phyloP scores from a whole-genome alignment of 192 early-diverging fungal species.

The Dimargaris xerosporica region DNA sequence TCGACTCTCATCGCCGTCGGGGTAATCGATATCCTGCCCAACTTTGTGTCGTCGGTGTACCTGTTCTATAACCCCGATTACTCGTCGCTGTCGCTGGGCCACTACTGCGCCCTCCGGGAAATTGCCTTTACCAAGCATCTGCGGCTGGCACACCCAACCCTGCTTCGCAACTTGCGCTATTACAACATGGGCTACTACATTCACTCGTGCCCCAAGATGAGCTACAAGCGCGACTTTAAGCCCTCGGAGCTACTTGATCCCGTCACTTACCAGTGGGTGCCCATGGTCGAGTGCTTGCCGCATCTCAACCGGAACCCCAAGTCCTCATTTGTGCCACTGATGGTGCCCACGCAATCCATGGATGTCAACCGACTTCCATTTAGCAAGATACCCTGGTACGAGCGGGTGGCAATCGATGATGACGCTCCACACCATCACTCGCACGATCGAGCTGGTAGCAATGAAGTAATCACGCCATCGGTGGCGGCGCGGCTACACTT shows the following conservation, averaged over 20 bases:
- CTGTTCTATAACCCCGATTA: conserved; percentile 90
- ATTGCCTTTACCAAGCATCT: conserved; percentile 46
- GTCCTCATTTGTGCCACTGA: neutral
- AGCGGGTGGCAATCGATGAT: neutral
- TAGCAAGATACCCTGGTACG: conserved; percentile 3
- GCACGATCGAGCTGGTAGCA: neutral
- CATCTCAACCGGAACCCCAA: neutral
- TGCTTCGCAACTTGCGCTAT: conserved; percentile 38
- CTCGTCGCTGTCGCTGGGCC: conserved; percentile 58
- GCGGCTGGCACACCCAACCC: conserved; percentile 12
- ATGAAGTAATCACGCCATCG: neutral
- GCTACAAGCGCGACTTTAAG: conserved; percentile 78
- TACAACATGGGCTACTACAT: conserved; percentile 97
- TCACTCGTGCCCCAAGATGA: conserved; percentile 83
- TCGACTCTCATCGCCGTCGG: conserved; percentile 68
- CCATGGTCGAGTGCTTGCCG: conserved; percentile 3
- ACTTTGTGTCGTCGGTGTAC: conserved; percentile 84
- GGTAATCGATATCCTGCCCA: conserved; percentile 84
- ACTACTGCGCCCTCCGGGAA: conserved; percentile 72
- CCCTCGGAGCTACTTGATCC: conserved; percentile 75
- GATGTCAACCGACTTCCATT: neutral
- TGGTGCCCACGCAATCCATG: neutral
- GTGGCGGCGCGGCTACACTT: neutral
- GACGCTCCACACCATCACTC: neutral
- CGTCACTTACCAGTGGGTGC: conserved; percentile 27